Evolutionary conservation across 2,329 filamentous ascomycete species (phyloP).

Genomic region (Stagonosporopsis rhizophila): DNA sequence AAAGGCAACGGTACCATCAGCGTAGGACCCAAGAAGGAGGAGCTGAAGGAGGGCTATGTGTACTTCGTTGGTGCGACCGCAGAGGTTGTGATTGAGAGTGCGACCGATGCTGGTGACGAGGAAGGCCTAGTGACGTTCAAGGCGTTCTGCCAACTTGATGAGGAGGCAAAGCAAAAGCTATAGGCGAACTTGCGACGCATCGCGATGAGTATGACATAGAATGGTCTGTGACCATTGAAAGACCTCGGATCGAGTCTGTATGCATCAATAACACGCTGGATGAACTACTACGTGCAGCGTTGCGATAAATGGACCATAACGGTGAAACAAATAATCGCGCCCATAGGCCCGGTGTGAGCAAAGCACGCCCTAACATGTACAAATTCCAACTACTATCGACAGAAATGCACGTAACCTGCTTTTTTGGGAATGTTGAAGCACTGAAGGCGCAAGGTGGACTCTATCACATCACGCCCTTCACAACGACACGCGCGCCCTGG

Average conservation of each 20-base stretch:
- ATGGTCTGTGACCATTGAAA: background rate
- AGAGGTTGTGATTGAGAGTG: slow-evolving; percentile 77
- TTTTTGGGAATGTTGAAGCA: background rate
- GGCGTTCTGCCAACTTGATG: slow-evolving; percentile 83
- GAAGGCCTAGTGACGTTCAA: slow-evolving; percentile 88
- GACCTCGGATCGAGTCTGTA: background rate
- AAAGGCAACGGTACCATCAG: slow-evolving; percentile 81
- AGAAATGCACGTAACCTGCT: background rate
- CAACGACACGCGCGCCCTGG: slow-evolving; percentile 13
- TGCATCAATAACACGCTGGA: too few species aligned
- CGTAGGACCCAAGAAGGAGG: slow-evolving; percentile 81
- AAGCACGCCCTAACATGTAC: slow-evolving; percentile 3
- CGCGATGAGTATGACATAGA: background rate
- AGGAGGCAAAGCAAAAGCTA: slow-evolving; percentile 39
- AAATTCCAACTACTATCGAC: background rate
- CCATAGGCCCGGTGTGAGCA: background rate
- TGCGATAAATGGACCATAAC: too few species aligned
- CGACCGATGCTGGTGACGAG: slow-evolving; percentile 52
- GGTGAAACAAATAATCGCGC: background rate
- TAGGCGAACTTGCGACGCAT: slow-evolving; percentile 10
- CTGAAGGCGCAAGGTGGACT: background rate
- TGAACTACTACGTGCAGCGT: too few species aligned
- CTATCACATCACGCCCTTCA: slow-evolving; percentile 4
- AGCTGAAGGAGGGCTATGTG: slow-evolving; percentile 61
- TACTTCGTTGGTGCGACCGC: slow-evolving; percentile 82